Evolutionary conservation across 768 basidiomycete species (phyloP).

Genomic region (Psilocybe sp.): DNA sequence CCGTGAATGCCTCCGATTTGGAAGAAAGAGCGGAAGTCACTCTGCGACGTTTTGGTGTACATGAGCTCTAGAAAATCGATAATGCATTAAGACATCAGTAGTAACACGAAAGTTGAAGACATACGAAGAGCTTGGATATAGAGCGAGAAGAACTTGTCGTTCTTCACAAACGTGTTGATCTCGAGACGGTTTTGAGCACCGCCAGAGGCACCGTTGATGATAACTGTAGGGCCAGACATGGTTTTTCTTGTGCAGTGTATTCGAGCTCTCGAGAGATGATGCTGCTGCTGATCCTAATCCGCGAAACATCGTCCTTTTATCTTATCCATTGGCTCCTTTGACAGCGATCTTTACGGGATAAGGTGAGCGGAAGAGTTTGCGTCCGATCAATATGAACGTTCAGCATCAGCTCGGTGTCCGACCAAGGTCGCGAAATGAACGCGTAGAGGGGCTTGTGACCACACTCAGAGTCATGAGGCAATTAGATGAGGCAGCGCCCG

Average conservation of each 20-base stretch:
- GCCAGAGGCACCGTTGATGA: slow-evolving; percentile 26
- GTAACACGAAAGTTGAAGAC: slow-evolving; percentile 10
- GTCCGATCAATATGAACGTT: too few relatives aligned
- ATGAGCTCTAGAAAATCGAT: slow-evolving; percentile 24
- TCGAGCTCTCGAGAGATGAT: too few relatives aligned
- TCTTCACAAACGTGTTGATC: slow-evolving; percentile 40
- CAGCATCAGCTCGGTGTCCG: too few relatives aligned
- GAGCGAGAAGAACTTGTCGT: slow-evolving; percentile 44
- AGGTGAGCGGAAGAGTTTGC: too few relatives aligned
- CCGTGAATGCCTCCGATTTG: slow-evolving; percentile 52
- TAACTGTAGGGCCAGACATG: slow-evolving; percentile 7
- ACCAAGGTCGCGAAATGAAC: too few relatives aligned
- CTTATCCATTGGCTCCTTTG: too few relatives aligned
- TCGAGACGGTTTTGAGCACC: slow-evolving; percentile 38
- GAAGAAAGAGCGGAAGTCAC: slow-evolving; percentile 36
- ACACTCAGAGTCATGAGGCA: too few relatives aligned
- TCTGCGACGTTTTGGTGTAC: slow-evolving; percentile 23
- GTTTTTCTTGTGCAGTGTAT: background rate
- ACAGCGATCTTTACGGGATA: too few relatives aligned
- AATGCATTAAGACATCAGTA: background rate
- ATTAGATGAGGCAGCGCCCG: too few relatives aligned
- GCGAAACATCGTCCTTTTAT: too few relatives aligned
- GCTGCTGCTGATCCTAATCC: too few relatives aligned
- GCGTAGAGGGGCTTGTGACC: too few relatives aligned
- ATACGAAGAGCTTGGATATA: slow-evolving; percentile 49